These are phyloP conservation scores for Galeopsis tetrahit DNA, from an alignment of 257 asterid genomes.

Conservation along the genomic window DNA sequence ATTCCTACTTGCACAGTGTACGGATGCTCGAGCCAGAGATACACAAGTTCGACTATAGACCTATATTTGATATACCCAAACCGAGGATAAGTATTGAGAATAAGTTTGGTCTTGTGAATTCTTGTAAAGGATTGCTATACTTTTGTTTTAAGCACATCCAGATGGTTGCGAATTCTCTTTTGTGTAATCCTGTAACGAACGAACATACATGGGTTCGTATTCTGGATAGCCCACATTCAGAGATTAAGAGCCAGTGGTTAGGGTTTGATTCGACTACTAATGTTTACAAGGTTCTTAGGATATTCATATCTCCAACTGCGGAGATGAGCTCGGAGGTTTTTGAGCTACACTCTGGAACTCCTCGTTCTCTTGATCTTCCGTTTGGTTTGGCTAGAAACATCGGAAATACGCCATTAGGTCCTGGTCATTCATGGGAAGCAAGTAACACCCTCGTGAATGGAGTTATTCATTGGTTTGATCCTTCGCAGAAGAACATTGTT, in stretches of 20 bases:
- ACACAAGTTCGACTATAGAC: neutral
- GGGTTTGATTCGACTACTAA: slow-evolving; percentile 22
- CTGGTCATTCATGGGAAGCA: slow-evolving; percentile 28
- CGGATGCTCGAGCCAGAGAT: slow-evolving; percentile 29
- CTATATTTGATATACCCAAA: slow-evolving; percentile 7
- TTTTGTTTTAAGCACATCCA: too few species aligned
- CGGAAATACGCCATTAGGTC: neutral
- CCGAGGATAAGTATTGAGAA: too few species aligned
- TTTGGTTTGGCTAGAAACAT: slow-evolving; percentile 27
- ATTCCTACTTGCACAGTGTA: neutral
- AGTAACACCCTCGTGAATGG: slow-evolving; percentile 27
- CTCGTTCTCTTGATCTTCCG: too few species aligned
- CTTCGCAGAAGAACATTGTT: slow-evolving; percentile 6
- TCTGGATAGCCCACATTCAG: neutral
- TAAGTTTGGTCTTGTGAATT: slow-evolving; percentile 26
- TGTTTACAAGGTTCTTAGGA: slow-evolving; percentile 41
- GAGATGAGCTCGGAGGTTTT: too few species aligned
- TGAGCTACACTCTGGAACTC: too few species aligned
- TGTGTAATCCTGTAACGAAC: slow-evolving; percentile 38
- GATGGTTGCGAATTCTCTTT: slow-evolving; percentile 2
- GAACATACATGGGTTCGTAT: slow-evolving; percentile 21
- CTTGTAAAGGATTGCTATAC: slow-evolving; percentile 38
- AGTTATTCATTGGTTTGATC: slow-evolving; percentile 32
- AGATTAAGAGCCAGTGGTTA: slow-evolving; percentile 26
- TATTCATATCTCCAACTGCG: neutral